Percentiles rank a stretch among this genome's conserved stretches.
phyloP scores from a whole-genome alignment of 2,329 filamentous ascomycete genomes.

The Penicillium glabrum region DNA sequence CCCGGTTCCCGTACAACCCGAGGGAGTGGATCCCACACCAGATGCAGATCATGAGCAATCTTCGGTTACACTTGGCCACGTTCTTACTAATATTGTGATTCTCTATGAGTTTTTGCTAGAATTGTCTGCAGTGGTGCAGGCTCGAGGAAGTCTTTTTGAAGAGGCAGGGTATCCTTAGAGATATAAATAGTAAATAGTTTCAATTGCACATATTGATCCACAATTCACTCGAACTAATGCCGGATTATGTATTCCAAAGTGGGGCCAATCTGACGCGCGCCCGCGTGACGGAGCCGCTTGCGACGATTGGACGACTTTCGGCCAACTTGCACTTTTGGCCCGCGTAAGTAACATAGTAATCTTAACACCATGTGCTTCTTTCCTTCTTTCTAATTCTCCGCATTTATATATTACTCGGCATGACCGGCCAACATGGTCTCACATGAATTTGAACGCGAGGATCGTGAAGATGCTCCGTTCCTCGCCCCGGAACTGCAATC shows the following conservation, averaged over 20 bases:
- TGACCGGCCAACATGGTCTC: conserved; percentile 25
- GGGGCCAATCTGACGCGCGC: conserved; percentile 1
- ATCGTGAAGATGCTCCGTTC: conserved; percentile 37
- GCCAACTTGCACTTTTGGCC: conserved; percentile 3
- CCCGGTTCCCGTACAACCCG: not conserved
- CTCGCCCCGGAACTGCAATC: conserved; percentile 15
- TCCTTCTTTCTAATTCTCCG: not conserved
- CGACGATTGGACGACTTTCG: conserved; percentile 16
- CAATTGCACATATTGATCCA: not conserved
- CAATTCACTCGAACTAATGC: not conserved
- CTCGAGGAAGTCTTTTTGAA: conserved; percentile 71
- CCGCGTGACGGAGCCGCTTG: conserved; percentile 16
- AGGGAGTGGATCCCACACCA: conserved; percentile 10
- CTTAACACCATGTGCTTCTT: conserved; percentile 1
- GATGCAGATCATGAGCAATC: conserved; percentile 32
- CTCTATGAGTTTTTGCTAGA: conserved; percentile 79
- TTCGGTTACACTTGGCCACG: conserved; percentile 70
- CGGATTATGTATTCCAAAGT: not conserved
- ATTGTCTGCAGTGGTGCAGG: conserved; percentile 71
- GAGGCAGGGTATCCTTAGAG: conserved; percentile 62
- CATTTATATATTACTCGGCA: conserved; percentile 15
- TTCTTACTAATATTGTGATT: conserved; percentile 77
- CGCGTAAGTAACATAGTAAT: not conserved
- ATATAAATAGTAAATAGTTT: not conserved
- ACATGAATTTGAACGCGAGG: conserved; percentile 28